Percentiles rank a stretch among this genome's conserved stretches.
phyloP scores from a whole-genome alignment of 495 filamentous ascomycete genomes.

The Daldinia childiae region DNA sequence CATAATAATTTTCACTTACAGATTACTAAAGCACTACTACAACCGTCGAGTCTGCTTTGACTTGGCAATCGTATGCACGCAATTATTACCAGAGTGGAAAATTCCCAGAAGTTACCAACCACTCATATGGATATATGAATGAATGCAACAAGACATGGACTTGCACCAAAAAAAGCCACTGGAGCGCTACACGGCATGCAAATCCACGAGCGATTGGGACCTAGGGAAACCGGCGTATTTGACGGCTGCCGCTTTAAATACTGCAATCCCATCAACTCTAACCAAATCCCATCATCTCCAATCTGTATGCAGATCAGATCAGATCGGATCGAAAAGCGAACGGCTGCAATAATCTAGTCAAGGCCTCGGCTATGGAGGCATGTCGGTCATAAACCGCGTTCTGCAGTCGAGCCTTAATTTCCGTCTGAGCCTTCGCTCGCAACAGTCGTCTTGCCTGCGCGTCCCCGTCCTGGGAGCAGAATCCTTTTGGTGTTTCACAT shows the following conservation, averaged over 20 bases:
- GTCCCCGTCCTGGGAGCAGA: not conserved
- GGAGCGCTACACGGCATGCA: not conserved
- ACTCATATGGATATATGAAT: too few species aligned
- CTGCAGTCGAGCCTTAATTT: conserved; percentile 6
- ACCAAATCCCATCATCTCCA: not conserved
- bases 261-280: not conserved
- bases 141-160: not conserved
- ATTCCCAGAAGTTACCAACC: not conserved
- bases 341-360: too few species aligned
- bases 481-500: conserved; percentile 23
- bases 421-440: not conserved
- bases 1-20: not conserved
- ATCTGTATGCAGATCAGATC: not conserved
- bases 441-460: conserved; percentile 3
- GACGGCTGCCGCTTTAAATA: not conserved
- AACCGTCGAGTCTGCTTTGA: not conserved
- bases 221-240: not conserved
- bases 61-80: not conserved
- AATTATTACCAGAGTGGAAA: not conserved
- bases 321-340: too few species aligned
- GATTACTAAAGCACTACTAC: not conserved
- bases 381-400: conserved; percentile 1
- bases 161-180: not conserved
- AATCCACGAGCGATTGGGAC: not conserved
- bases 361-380: conserved; percentile 1